Evolutionary conservation across 2,329 filamentous ascomycete species (phyloP).

Genomic region (Ophiostoma sp.): DNA sequence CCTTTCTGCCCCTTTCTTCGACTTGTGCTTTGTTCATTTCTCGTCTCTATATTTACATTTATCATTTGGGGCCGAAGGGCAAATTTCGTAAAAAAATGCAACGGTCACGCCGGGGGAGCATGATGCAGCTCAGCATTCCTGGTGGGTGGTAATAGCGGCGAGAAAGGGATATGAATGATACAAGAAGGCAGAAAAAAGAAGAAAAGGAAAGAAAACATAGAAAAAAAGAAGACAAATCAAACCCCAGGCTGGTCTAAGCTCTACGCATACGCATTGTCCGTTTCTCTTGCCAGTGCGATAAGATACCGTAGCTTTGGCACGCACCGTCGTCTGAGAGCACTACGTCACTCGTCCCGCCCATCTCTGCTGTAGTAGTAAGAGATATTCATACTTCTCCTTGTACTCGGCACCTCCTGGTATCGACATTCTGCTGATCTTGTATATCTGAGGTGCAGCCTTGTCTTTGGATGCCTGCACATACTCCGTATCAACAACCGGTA

Average conservation of each 20-base stretch:
- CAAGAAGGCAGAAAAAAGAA: not conserved
- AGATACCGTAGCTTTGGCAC: no score
- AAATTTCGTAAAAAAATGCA: not conserved
- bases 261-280: no score
- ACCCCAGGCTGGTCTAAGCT: no score
- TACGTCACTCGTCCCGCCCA: not conserved
- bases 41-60: not conserved
- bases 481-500: constrained; percentile 1
- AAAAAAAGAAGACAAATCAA: no score
- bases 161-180: not conserved
- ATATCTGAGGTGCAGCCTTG: constrained; percentile 1
- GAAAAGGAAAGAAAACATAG: not conserved
- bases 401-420: no score
- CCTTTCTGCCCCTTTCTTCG: not conserved
- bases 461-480: not conserved
- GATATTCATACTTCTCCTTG: not conserved
- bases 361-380: not conserved
- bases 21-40: not conserved
- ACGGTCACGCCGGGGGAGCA: not conserved
- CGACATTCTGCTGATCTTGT: not conserved
- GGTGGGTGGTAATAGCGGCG: not conserved
- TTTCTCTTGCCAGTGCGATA: no score
- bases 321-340: not conserved
- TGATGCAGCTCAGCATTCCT: constrained; percentile 1
- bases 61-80: not conserved